A percentile compares a stretch with the other conserved stretches of the same genome.
Conservation (phyloP, 2,329 filamentous ascomycete genomes). For the Penicillium sp. region DNA sequence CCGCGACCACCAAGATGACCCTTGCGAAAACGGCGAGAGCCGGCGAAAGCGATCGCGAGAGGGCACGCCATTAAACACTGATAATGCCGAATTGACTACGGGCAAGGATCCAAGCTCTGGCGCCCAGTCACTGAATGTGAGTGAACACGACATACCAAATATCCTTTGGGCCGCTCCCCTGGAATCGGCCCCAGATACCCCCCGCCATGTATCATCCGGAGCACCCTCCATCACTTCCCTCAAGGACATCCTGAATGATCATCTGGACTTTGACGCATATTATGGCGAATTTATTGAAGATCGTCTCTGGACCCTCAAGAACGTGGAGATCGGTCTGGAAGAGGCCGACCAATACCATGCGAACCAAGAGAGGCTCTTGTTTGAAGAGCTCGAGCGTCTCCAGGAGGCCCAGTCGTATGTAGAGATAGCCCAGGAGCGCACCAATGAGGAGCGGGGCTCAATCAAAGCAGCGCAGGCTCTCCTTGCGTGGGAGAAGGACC, state of each 20-base stretch:
- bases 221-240: background rate
- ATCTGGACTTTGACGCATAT: background rate
- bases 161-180: background rate
- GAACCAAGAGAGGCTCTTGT: background rate
- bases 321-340: background rate
- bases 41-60: constrained; percentile 47
- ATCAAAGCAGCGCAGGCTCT: too few species aligned
- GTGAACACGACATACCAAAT: constrained; percentile 4
- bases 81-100: constrained; percentile 9
- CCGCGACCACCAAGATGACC: constrained; percentile 27
- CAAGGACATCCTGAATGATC: background rate
- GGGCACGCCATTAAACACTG: constrained; percentile 28
- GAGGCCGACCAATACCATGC: background rate
- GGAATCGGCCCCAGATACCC: background rate
- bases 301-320: background rate
- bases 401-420: background rate
- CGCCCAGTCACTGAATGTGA: constrained; percentile 12
- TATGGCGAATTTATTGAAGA: background rate
- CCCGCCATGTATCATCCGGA: background rate
- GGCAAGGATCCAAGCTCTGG: constrained; percentile 3
- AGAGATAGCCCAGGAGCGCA: background rate
- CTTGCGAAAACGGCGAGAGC: constrained; percentile 30
- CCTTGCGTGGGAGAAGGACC: too few species aligned
- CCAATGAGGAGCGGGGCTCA: background rate
- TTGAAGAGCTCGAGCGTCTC: background rate